A percentile compares a stretch with the other conserved stretches of the same genome.
phyloP scores from a whole-genome alignment of 225 moss, liverwort and hornwort genomes.

The Polytrichum formosum region DNA sequence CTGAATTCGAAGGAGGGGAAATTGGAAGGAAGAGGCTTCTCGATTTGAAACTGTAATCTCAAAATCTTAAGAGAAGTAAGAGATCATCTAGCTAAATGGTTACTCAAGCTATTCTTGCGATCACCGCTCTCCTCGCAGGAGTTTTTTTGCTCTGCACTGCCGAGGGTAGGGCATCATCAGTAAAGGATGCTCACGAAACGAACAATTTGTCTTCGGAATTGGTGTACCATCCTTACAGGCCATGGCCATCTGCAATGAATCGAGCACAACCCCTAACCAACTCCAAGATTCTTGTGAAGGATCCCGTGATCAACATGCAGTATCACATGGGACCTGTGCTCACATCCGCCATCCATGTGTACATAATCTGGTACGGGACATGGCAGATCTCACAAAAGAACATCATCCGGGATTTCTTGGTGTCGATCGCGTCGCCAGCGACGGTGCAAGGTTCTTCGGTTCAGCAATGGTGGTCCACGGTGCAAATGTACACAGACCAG shows the following conservation, averaged over 20 bases:
- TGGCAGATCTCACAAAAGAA: slow-evolving; percentile 38
- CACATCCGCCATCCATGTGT: slow-evolving; percentile 53
- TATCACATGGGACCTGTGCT: slow-evolving; percentile 68
- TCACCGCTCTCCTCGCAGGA: too few relatives aligned
- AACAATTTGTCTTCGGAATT: too few relatives aligned
- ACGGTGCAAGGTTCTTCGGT: slow-evolving; percentile 33
- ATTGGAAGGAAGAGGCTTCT: too few relatives aligned
- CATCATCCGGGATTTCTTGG: slow-evolving; percentile 48
- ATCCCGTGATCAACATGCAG: slow-evolving; percentile 38
- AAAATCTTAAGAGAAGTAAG: too few relatives aligned
- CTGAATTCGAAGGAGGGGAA: too few relatives aligned
- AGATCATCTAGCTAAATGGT: too few relatives aligned
- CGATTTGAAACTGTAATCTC: too few relatives aligned
- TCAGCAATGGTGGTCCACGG: slow-evolving; percentile 56
- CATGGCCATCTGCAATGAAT: slow-evolving; percentile 23
- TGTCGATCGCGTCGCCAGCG: slow-evolving; percentile 33
- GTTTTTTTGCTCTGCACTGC: too few relatives aligned
- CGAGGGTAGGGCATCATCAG: too few relatives aligned
- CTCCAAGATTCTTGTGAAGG: slow-evolving; percentile 37
- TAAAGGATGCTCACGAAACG: too few relatives aligned
- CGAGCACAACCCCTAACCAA: not conserved
- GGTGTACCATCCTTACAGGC: slow-evolving; percentile 36
- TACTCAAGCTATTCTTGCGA: too few relatives aligned
- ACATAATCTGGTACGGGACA: slow-evolving; percentile 56
- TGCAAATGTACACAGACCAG: slow-evolving; percentile 53